phyloP scores from a whole-genome alignment of 192 early-diverging fungal genomes.

The Chytriomyces sp. region DNA sequence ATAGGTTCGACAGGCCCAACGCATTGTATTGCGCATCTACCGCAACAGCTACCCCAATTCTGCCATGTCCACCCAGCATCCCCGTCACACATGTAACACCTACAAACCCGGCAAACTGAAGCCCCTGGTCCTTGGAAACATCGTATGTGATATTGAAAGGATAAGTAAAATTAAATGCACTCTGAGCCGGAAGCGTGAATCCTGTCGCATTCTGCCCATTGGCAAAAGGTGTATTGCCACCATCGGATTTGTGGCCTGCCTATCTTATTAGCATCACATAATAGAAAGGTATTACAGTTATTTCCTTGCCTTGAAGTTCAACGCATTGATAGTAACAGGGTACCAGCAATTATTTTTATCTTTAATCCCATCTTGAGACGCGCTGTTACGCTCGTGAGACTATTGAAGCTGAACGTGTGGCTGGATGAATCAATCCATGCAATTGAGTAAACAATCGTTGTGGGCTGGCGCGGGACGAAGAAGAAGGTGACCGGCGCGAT shows the following conservation, averaged over 20 bases:
- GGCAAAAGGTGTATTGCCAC: neutral
- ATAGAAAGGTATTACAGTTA: no score
- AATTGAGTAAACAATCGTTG: no score
- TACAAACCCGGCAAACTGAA: neutral
- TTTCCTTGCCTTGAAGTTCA: neutral
- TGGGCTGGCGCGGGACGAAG: neutral
- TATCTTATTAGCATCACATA: no score
- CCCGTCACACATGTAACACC: neutral
- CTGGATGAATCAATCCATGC: no score
- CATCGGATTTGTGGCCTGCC: neutral
- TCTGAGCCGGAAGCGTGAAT: neutral
- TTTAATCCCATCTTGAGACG: neutral
- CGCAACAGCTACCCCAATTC: neutral
- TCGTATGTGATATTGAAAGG: neutral
- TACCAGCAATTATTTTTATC: neutral
- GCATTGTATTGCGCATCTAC: neutral
- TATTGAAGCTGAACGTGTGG: neutral
- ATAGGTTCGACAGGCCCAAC: neutral
- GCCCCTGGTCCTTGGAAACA: neutral
- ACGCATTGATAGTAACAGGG: neutral
- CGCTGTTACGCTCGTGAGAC: neutral
- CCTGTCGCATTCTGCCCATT: neutral
- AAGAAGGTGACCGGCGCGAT: neutral
- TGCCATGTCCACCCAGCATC: neutral
- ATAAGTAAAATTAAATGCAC: neutral